phyloP scores from a whole-genome alignment of 495 filamentous ascomycete genomes.

The Tetracladium setigerum region DNA sequence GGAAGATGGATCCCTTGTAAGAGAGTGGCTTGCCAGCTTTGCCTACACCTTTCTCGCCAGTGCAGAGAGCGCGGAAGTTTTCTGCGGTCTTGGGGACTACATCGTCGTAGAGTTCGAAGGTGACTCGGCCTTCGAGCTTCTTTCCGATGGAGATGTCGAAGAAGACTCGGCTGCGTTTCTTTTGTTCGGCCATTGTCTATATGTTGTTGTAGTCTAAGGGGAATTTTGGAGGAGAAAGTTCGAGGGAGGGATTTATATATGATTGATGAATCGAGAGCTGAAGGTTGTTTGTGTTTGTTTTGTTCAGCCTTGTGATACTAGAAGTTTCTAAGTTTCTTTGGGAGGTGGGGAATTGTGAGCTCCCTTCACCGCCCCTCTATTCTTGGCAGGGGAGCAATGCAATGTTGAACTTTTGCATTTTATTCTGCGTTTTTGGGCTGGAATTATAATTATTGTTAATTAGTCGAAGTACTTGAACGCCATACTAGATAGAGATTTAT shows the following conservation, averaged over 20 bases:
- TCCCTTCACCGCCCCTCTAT: neutral
- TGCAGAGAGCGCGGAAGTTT: slow-evolving; percentile 96
- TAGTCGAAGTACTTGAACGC: no score
- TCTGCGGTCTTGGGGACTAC: slow-evolving; percentile 89
- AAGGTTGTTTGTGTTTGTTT: no score
- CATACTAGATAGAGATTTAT: no score
- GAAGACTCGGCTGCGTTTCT: slow-evolving; percentile 63
- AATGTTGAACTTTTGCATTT: no score
- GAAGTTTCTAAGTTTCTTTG: neutral
- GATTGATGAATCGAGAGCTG: no score
- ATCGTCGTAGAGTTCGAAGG: slow-evolving; percentile 82
- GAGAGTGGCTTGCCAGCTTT: slow-evolving; percentile 79
- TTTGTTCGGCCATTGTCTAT: slow-evolving; percentile 16
- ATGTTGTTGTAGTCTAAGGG: neutral
- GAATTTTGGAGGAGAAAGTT: neutral
- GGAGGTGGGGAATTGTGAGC: neutral
- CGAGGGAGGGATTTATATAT: no score
- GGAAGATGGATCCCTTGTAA: slow-evolving; percentile 88
- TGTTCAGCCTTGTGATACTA: no score
- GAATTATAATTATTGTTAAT: no score
- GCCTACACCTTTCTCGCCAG: slow-evolving; percentile 77
- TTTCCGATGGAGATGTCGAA: slow-evolving; percentile 81
- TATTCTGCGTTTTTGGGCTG: no score
- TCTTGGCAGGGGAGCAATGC: neutral
- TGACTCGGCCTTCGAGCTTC: slow-evolving; percentile 63